Evolutionary conservation across 306 rosid species (phyloP).

Genomic region (Benincasa hispida): DNA sequence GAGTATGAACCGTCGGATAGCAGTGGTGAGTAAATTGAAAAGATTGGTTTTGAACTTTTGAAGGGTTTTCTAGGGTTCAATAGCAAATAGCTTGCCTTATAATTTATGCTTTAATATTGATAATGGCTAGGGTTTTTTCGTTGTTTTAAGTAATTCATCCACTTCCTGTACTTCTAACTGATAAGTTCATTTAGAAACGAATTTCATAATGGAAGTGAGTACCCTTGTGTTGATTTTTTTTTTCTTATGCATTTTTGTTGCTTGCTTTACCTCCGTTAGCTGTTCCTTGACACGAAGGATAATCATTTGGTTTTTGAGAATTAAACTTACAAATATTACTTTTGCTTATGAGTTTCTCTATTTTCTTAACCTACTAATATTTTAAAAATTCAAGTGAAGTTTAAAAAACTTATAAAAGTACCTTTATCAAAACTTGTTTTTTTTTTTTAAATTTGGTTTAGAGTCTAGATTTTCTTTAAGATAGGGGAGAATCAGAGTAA

Average conservation of each 20-base stretch:
- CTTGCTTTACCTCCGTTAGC: not conserved
- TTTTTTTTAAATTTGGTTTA: not conserved
- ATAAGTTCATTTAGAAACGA: not conserved
- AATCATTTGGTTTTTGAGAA: not conserved
- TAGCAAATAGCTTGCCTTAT: not conserved
- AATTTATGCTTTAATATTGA: not conserved
- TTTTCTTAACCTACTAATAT: not conserved
- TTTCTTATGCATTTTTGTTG: not conserved
- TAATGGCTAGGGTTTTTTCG: not conserved
- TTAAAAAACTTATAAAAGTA: no score
- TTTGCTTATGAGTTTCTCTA: not conserved
- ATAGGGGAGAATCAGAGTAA: not conserved
- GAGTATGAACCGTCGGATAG: slow-evolving; percentile 65
- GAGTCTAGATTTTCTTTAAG: not conserved
- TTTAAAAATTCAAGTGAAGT: not conserved
- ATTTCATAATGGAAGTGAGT: not conserved
- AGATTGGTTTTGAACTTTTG: not conserved
- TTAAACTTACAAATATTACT: not conserved
- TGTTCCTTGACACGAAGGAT: not conserved
- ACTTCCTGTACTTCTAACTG: not conserved
- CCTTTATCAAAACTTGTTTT: no score
- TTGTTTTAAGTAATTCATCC: not conserved
- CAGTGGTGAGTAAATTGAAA: slow-evolving; percentile 46
- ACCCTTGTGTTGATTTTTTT: not conserved
- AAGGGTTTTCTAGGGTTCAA: slow-evolving; percentile 2